Evolutionary conservation across 495 filamentous ascomycete species (phyloP).

Genomic region (Terfezia boudieri): DNA sequence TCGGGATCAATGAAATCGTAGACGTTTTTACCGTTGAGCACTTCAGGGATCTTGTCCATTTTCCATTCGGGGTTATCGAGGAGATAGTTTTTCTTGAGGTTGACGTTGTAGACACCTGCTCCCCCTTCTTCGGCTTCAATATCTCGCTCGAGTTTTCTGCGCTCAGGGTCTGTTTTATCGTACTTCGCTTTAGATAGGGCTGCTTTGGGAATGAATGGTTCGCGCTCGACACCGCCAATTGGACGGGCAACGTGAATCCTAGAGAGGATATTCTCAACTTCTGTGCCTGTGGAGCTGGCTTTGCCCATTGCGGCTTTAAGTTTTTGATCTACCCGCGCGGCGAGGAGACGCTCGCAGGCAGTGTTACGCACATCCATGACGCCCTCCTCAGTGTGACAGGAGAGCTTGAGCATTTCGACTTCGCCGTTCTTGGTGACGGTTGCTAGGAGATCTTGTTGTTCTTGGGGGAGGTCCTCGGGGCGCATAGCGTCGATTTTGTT

Average conservation of each 20-base stretch:
- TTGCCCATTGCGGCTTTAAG: conserved; percentile 52
- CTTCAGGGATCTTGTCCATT: conserved; percentile 81
- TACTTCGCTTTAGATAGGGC: conserved; percentile 63
- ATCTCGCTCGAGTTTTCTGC: conserved; percentile 58
- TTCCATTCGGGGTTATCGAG: conserved; percentile 80
- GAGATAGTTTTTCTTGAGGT: conserved; percentile 66
- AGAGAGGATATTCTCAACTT: conserved; percentile 60
- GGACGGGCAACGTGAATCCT: conserved; percentile 93
- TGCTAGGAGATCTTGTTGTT: conserved; percentile 55
- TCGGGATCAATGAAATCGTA: conserved; percentile 94
- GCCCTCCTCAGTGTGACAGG: conserved; percentile 86
- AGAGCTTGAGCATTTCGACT: conserved; percentile 75
- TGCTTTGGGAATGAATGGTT: conserved; percentile 73
- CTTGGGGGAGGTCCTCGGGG: conserved; percentile 70
- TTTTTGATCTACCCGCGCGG: conserved; percentile 82
- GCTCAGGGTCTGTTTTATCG: conserved; percentile 66
- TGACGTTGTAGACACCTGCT: conserved; percentile 83
- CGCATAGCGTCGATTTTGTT: conserved; percentile 91
- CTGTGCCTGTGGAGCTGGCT: conserved; percentile 28
- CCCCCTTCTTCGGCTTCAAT: conserved; percentile 84
- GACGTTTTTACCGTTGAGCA: conserved; percentile 84
- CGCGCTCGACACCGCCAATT: conserved; percentile 49
- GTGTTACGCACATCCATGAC: conserved; percentile 86
- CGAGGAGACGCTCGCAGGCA: conserved; percentile 79
- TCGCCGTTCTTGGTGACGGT: conserved; percentile 59